Conservation (phyloP, 2,329 filamentous ascomycete genomes). For the Aspergillus puulaauensis region DNA sequence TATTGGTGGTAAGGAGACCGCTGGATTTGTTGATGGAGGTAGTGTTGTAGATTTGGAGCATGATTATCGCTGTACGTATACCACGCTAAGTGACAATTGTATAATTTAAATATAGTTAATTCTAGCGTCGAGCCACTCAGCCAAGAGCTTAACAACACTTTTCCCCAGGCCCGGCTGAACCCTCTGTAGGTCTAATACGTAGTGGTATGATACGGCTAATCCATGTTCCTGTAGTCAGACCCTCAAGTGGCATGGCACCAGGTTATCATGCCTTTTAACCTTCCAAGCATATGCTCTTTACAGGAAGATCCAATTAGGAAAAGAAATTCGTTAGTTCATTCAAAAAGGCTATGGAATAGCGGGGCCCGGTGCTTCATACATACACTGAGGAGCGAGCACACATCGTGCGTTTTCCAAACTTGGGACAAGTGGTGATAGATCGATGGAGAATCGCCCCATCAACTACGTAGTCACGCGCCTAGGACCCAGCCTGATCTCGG, state of each 20-base stretch:
- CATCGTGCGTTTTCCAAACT: background rate
- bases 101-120: constrained; percentile 32
- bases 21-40: background rate
- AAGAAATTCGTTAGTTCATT: too few species aligned
- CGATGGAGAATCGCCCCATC: background rate
- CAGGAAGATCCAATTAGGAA: too few species aligned
- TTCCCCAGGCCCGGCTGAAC: background rate
- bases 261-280: too few species aligned
- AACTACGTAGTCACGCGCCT: background rate
- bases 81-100: too few species aligned
- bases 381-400: background rate
- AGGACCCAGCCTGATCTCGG: background rate
- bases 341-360: too few species aligned
- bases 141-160: constrained; percentile 22
- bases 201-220: background rate
- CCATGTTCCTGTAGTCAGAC: background rate
- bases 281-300: too few species aligned
- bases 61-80: too few species aligned
- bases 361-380: background rate
- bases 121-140: constrained; percentile 27
- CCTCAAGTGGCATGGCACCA: too few species aligned
- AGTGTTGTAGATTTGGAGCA: background rate
- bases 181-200: background rate
- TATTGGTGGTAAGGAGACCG: background rate
- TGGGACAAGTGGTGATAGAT: background rate